Evolutionary conservation across 805 yeast genomes (phyloP).

Genomic region (Zygosaccharomyces pseudorouxii): DNA sequence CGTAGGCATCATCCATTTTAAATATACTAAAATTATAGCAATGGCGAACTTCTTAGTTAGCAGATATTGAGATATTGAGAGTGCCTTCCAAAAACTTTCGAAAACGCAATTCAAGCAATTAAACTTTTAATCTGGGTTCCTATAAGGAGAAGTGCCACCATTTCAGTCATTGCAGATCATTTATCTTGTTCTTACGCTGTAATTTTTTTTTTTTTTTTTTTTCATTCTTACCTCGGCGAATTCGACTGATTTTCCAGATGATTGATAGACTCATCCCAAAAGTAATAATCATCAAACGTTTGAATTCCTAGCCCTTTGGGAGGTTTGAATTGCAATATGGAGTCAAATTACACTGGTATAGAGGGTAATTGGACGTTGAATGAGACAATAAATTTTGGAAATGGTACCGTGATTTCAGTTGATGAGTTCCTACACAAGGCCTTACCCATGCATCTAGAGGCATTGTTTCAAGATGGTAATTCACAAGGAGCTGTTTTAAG

Average conservation of each 20-base stretch:
- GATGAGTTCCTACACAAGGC: slow-evolving; percentile 38
- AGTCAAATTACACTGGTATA: not conserved
- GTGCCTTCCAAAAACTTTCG: too few species aligned
- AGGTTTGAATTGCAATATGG: not conserved
- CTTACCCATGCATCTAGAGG: slow-evolving; percentile 36
- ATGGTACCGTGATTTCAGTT: slow-evolving; percentile 31
- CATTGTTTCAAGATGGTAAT: slow-evolving; percentile 26
- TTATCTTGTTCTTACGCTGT: not conserved
- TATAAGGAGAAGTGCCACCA: not conserved
- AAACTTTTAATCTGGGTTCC: not conserved
- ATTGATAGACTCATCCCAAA: too few species aligned
- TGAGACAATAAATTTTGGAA: slow-evolving; percentile 2
- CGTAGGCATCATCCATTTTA: slow-evolving; percentile 1
- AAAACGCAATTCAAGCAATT: not conserved
- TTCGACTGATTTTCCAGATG: not conserved
- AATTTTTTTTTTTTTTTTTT: not conserved
- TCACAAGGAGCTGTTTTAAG: slow-evolving; percentile 8
- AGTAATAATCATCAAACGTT: not conserved
- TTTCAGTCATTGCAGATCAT: not conserved
- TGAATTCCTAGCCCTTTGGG: too few species aligned
- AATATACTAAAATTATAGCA: not conserved
- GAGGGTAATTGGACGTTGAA: not conserved
- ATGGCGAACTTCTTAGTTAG: not conserved
- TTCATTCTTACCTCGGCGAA: not conserved
- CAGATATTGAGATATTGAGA: too few species aligned